Conservation (phyloP, 345 rosid genomes). For the Sonneratia alba region DNA sequence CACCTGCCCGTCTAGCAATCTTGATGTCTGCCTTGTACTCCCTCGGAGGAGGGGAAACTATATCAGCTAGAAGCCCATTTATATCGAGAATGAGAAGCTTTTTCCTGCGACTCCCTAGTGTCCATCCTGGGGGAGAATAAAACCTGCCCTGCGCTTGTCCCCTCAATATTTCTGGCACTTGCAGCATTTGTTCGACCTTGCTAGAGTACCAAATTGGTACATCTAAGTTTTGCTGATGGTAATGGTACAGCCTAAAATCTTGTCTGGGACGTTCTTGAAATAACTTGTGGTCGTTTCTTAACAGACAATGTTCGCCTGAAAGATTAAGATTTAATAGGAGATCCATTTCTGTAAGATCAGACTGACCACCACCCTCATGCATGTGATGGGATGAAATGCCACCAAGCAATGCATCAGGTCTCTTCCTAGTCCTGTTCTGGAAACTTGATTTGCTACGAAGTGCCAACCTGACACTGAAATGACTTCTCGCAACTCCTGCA, state of each 20-base stretch:
- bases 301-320: constrained; percentile 8
- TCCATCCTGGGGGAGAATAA: constrained; percentile 6
- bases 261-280: constrained; percentile 6
- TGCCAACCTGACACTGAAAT: not conserved
- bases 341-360: constrained; percentile 6
- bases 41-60: constrained; percentile 37
- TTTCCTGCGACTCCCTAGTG: constrained; percentile 11
- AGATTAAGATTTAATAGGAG: constrained; percentile 7
- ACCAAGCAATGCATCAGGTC: constrained; percentile 3
- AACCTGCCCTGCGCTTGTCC: constrained; percentile 3
- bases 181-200: constrained; percentile 13
- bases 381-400: constrained; percentile 13
- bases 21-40: constrained; percentile 33
- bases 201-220: constrained; percentile 2
- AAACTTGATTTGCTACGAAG: constrained; percentile 1
- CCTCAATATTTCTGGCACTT: constrained; percentile 5
- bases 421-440: constrained; percentile 7
- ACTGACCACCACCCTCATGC: constrained; percentile 11
- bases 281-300: constrained; percentile 1
- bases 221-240: constrained; percentile 1
- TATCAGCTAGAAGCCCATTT: constrained; percentile 78
- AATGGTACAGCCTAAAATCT: constrained; percentile 4
- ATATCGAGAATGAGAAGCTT: constrained; percentile 80
- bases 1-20: constrained; percentile 51
- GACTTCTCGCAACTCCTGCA: constrained; percentile 15